Conservation (phyloP, 352 stramenopile genomes). For the Phytophthora nicotianae region DNA sequence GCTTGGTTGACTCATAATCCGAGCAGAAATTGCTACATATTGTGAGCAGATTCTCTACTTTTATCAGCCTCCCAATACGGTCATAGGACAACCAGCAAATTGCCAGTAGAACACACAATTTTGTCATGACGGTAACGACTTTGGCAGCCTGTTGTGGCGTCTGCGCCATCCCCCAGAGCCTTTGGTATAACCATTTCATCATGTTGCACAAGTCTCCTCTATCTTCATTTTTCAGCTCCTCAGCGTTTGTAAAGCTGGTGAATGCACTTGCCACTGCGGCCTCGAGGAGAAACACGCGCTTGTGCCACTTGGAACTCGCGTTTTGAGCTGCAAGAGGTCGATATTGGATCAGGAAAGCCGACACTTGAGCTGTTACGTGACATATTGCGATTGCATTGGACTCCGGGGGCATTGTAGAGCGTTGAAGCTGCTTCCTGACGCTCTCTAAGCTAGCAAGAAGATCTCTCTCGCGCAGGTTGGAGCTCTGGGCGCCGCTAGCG, state of each 20-base stretch:
- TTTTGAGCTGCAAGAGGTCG: conserved; percentile 11
- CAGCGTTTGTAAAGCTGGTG: background rate
- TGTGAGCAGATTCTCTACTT: conserved; percentile 33
- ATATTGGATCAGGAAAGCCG: conserved; percentile 27
- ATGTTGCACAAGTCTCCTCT: conserved; percentile 25
- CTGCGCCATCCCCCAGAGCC: conserved; percentile 1
- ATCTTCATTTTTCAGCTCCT: conserved; percentile 5
- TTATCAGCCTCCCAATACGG: conserved; percentile 14
- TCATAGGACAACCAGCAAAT: conserved; percentile 44
- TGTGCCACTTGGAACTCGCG: conserved; percentile 27
- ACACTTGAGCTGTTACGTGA: conserved; percentile 29
- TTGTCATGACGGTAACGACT: conserved; percentile 15
- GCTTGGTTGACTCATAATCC: conserved; percentile 2
- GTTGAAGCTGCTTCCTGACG: conserved; percentile 23
- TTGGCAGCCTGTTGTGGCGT: conserved; percentile 3
- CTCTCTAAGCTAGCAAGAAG: conserved; percentile 18
- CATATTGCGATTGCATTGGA: conserved; percentile 23
- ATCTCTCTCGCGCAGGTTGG: conserved; percentile 20
- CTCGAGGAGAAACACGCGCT: conserved; percentile 34
- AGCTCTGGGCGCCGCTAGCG: conserved; percentile 12
- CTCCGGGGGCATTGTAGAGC: conserved; percentile 2
- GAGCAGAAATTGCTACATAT: conserved; percentile 22
- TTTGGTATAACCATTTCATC: conserved; percentile 26
- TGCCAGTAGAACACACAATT: conserved; percentile 35
- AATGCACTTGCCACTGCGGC: conserved; percentile 22